Base-by-base conservation (phyloP, 1,139 yeast genomes). In the Kodamaea alishanica region DNA sequence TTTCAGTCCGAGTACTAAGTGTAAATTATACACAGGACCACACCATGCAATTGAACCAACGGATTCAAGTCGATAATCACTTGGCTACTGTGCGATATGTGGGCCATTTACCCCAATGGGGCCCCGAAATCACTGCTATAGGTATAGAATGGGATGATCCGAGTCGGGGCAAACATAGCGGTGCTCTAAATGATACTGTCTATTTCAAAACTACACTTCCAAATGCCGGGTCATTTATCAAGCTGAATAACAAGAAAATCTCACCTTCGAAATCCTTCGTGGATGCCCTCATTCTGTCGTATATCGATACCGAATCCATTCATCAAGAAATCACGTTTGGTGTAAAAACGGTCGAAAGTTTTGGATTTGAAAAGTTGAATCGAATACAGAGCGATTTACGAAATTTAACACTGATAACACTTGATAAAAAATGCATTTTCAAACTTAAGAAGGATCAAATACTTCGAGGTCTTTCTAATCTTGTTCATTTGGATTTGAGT, bases 131-230 rank as follows among this genome's bases (percentile, higher is more conserved):
- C 0, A 28, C 39, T 0, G 89, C 92, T 0, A 61, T 77, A 10
- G 97, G 97, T 0, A 71, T 90, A 1, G 97, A 90, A 56, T 90
- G 97, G 97, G 97, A 90, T 55, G 69, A 79, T 38, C 59, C 72
- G 1, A 54, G 53, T 5, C 69, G 79, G 35, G 98, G 98, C 8
- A 84, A 86, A 56, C 89, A 92, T 54, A 75, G 78, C 49, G 98
- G 98, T 6, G 67, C 70, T 24, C 76, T 79, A 34, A 73, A 79
- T 33, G 94, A 85, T 2, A 52, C 62, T 5, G 57, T 61, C 32
- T 88, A 88, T 59, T 89, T 89, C 56, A 59, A 60, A 3, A 57
- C 68, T 4, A 35, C 35, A 3, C 36, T 46, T 1, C 43, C 51
- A 1, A 58, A 60, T 1, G 52, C 84, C 1, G 96, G 88, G 0